A percentile compares a stretch with the other conserved stretches of the same genome.
phyloP scores from a whole-genome alignment of 106 monocot genomes.

The Phalaenopsis aphrodite region DNA sequence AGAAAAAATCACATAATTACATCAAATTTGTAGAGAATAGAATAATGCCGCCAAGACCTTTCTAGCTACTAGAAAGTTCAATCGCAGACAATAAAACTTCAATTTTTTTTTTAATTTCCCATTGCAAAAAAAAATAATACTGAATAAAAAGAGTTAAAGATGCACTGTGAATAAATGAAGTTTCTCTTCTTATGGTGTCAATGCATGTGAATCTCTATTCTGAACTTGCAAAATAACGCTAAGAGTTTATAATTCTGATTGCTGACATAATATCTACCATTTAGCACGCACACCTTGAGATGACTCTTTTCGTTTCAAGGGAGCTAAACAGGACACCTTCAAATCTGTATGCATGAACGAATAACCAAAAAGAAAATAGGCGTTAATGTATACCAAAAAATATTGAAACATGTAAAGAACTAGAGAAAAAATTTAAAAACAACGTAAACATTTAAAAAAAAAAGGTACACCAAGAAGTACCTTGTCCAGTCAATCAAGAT shows the following conservation, averaged over 20 bases:
- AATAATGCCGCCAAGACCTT: too few species aligned
- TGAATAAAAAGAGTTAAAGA: too few species aligned
- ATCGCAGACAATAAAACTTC: too few species aligned
- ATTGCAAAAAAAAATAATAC: too few species aligned
- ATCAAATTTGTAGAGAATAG: too few species aligned
- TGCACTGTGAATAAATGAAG: too few species aligned
- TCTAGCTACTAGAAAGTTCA: too few species aligned
- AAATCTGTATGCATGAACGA: constrained; percentile 41
- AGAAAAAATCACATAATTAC: too few species aligned
- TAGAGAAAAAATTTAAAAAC: not conserved
- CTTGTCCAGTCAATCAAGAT: constrained; percentile 68
- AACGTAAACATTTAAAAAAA: not conserved
- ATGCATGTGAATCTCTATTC: too few species aligned
- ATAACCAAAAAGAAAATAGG: constrained; percentile 1
- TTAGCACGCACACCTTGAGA: constrained; percentile 49
- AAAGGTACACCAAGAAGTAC: constrained; percentile 18
- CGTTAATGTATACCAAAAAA: not conserved
- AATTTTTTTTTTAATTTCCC: too few species aligned
- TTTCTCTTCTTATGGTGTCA: too few species aligned
- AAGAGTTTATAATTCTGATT: not conserved
- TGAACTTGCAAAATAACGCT: not conserved
- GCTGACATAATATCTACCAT: not conserved
- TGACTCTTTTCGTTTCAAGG: constrained; percentile 55
- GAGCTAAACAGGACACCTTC: constrained; percentile 76
- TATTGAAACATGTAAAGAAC: not conserved